Percentiles rank a stretch among this genome's conserved stretches.
phyloP scores from a whole-genome alignment of 306 rosid genomes.

The Urtica urens region DNA sequence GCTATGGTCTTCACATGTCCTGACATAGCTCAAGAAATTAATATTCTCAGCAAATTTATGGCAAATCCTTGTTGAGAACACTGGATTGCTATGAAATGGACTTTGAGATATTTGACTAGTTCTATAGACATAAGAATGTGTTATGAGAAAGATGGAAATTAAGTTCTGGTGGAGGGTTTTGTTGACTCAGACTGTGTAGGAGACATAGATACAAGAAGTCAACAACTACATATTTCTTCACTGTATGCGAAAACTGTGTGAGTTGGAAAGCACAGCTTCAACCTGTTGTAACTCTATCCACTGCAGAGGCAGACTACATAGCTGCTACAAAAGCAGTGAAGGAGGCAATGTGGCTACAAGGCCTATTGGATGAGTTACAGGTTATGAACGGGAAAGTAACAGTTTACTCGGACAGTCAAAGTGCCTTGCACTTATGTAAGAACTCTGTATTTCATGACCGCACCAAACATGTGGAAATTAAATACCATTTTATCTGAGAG shows the following conservation, averaged over 20 bases:
- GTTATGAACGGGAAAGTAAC: neutral
- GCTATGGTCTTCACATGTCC: neutral
- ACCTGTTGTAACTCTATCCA: too few relatives aligned
- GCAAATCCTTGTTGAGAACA: neutral
- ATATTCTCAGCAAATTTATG: neutral
- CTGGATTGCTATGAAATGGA: neutral
- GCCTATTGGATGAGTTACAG: neutral
- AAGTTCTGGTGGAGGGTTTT: too few relatives aligned
- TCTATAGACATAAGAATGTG: neutral
- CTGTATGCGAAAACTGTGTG: too few relatives aligned
- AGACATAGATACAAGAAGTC: constrained; percentile 3
- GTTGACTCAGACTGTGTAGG: neutral
- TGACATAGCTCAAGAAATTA: neutral
- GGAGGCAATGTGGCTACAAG: too few relatives aligned
- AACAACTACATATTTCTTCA: too few relatives aligned
- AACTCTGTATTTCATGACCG: neutral
- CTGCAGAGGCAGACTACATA: constrained; percentile 1
- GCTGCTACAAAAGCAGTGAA: neutral
- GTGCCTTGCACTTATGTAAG: constrained; percentile 1
- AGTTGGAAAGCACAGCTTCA: too few relatives aligned
- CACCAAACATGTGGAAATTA: constrained; percentile 1
- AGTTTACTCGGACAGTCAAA: constrained; percentile 2
- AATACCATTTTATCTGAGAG: neutral
- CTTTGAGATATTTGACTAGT: neutral
- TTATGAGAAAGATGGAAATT: neutral